phyloP scores from a whole-genome alignment of 495 filamentous ascomycete species.

The Aspergillus sclerotiicarbonarius region DNA sequence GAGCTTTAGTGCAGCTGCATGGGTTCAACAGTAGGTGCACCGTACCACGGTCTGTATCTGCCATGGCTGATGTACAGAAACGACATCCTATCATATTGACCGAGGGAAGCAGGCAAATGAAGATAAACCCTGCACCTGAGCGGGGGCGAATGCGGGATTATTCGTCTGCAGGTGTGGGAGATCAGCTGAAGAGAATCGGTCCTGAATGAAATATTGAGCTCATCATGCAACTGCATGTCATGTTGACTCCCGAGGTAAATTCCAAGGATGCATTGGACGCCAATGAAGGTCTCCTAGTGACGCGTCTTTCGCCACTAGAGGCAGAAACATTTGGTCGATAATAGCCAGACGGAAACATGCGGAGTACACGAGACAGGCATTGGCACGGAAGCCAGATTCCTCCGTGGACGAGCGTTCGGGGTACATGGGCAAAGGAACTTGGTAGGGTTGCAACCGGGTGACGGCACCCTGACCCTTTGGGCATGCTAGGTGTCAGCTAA shows the following conservation, averaged over 20 bases:
- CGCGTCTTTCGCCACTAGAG: slow-evolving; percentile 28
- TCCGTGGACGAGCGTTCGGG: slow-evolving; percentile 15
- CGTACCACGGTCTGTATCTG: slow-evolving; percentile 43
- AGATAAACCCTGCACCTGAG: slow-evolving; percentile 45
- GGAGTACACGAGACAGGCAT: slow-evolving; percentile 24
- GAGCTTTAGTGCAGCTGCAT: slow-evolving; percentile 49
- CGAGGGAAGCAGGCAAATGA: slow-evolving; percentile 29
- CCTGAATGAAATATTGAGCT: slow-evolving; percentile 21
- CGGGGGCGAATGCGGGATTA: slow-evolving; percentile 45
- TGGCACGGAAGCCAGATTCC: slow-evolving; percentile 17
- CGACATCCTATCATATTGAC: slow-evolving; percentile 40
- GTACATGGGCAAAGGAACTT: slow-evolving; percentile 14
- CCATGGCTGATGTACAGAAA: slow-evolving; percentile 35
- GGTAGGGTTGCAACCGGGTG: slow-evolving; percentile 29
- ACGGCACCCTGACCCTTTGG: slow-evolving; percentile 22
- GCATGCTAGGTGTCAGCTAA: slow-evolving; percentile 18
- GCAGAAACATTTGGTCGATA: slow-evolving; percentile 19
- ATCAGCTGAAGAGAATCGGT: slow-evolving; percentile 48
- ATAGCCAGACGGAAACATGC: slow-evolving; percentile 24
- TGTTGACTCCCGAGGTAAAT: slow-evolving; percentile 15
- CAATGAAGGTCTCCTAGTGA: slow-evolving; percentile 38
- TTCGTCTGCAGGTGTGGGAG: slow-evolving; percentile 44
- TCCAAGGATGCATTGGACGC: slow-evolving; percentile 25
- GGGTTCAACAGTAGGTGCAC: slow-evolving; percentile 41
- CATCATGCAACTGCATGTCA: slow-evolving; percentile 26